phyloP scores from a whole-genome alignment of 768 basidiomycete genomes.

The Lyophyllum atratum region DNA sequence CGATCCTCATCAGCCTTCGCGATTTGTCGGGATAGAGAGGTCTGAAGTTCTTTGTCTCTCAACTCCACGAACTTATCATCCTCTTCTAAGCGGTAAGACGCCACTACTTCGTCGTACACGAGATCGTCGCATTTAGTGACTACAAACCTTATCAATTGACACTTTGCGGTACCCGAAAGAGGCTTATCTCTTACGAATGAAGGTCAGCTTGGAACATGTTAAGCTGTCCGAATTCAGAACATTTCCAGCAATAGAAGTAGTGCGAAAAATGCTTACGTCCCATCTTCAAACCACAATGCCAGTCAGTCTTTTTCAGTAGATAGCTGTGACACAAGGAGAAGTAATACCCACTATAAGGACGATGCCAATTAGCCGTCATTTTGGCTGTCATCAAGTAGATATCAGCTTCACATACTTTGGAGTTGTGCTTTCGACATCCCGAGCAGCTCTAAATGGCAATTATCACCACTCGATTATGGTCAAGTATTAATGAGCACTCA shows the following conservation, averaged over 20 bases:
- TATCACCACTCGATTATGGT: background rate
- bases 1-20: background rate
- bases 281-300: background rate
- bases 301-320: background rate
- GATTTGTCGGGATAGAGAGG: background rate
- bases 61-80: background rate
- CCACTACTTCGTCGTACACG: background rate
- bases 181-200: slow-evolving; percentile 2
- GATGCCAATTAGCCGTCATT: background rate
- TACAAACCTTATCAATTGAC: background rate
- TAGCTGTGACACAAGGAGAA: background rate
- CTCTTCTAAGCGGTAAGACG: background rate
- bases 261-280: background rate
- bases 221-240: background rate
- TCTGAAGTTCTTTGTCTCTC: background rate
- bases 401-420: background rate
- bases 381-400: background rate
- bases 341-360: slow-evolving; percentile 1
- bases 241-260: background rate
- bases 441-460: background rate
- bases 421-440: slow-evolving; percentile 4
- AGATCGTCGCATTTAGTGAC: slow-evolving; percentile 9
- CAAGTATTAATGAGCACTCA: background rate
- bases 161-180: background rate
- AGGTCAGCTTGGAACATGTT: slow-evolving; percentile 4